Percentiles rank a stretch among this genome's conserved stretches.
These are phyloP conservation scores for Lactuca saligna DNA, from an alignment of 129 eudicot genomes.

Conservation along the genomic window DNA sequence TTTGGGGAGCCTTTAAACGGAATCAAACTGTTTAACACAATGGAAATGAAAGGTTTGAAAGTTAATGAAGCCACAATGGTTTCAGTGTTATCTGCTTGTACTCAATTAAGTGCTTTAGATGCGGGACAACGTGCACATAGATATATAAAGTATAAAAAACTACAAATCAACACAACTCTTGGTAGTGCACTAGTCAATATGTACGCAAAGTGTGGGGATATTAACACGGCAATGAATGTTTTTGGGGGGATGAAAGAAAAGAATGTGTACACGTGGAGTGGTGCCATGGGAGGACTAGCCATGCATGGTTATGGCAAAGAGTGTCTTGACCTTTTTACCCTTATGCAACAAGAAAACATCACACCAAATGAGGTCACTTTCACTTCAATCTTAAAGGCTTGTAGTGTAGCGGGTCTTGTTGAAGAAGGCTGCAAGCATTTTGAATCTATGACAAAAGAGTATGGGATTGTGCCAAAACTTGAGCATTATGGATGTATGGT, in stretches of 20 bases:
- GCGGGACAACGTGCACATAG: conserved; percentile 22
- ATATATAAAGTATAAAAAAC: conserved; percentile 29
- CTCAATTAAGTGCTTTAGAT: conserved; percentile 31
- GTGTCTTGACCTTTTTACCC: conserved; percentile 29
- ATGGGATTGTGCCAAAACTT: conserved; percentile 33
- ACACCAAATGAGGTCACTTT: conserved; percentile 31
- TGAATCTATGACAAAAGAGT: conserved; percentile 27
- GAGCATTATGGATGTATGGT: conserved; percentile 56
- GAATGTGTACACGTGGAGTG: conserved; percentile 51
- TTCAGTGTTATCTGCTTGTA: conserved; percentile 49
- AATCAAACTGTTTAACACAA: conserved; percentile 30
- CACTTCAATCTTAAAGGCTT: conserved; percentile 27
- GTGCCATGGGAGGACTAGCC: conserved; percentile 56
- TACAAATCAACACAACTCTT: conserved; percentile 29
- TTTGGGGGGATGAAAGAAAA: conserved; percentile 46
- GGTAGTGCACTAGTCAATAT: conserved; percentile 49
- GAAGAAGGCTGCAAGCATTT: too few species aligned
- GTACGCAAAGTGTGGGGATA: conserved; percentile 61
- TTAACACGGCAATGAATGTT: conserved; percentile 36
- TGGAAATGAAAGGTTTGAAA: conserved; percentile 36
- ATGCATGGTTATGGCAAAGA: conserved; percentile 43
- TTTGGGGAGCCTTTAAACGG: conserved; percentile 27
- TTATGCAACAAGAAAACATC: conserved; percentile 23
- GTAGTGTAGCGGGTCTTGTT: too few species aligned
- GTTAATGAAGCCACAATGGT: conserved; percentile 48